These are phyloP conservation scores for Phaeosphaeria sp. DNA, from an alignment of 2,329 filamentous ascomycete genomes.

Conservation along the genomic window DNA sequence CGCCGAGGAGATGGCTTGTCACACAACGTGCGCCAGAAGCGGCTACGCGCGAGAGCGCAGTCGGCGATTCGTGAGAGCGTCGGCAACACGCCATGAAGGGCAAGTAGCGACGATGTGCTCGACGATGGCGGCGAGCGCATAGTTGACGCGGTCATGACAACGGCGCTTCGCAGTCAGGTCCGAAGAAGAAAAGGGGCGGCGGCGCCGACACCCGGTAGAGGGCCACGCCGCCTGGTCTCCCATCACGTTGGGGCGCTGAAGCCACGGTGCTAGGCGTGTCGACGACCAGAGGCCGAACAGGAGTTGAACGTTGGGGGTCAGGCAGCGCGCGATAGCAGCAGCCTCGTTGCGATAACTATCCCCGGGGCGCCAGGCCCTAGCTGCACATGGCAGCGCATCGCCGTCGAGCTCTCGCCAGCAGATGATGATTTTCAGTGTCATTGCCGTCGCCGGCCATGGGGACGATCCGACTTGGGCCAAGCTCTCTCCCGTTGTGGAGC, in stretches of 20 bases:
- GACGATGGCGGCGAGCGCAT: constrained; percentile 16
- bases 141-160: constrained; percentile 22
- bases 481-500: constrained; percentile 32
- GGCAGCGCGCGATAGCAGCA: constrained; percentile 2
- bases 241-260: constrained; percentile 14
- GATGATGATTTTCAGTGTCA: constrained; percentile 17
- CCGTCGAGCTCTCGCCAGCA: constrained; percentile 24
- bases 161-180: constrained; percentile 29
- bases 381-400: constrained; percentile 15
- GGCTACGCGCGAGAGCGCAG: constrained; percentile 22
- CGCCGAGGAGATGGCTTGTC: constrained; percentile 30
- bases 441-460: constrained; percentile 17
- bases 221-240: constrained; percentile 18
- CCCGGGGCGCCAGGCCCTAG: constrained; percentile 24
- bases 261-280: constrained; percentile 4
- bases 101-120: constrained; percentile 17
- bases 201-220: constrained; percentile 20
- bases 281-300: not conserved
- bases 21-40: constrained; percentile 30
- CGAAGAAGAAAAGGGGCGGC: constrained; percentile 30
- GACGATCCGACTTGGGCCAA: constrained; percentile 20
- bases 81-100: constrained; percentile 11
- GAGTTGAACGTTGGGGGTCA: constrained; percentile 2
- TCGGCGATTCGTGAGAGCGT: constrained; percentile 30
- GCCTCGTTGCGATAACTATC: constrained; percentile 7